Percentiles rank a stretch among this genome's conserved stretches.
Evolutionary conservation across 116 monocot genomes (phyloP).

Genomic region (Phalaenopsis hybrid): DNA sequence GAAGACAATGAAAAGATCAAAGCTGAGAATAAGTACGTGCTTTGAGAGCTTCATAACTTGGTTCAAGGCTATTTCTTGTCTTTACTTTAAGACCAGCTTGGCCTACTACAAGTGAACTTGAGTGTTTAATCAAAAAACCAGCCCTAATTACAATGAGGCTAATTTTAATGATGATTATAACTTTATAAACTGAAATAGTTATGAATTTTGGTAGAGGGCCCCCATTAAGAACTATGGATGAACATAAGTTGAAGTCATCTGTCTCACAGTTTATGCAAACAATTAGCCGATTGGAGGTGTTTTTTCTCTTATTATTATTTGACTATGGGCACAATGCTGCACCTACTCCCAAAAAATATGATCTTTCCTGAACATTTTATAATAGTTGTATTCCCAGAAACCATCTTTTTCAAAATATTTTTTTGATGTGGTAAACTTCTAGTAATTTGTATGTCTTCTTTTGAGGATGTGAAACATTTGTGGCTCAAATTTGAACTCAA

Average conservation of each 20-base stretch:
- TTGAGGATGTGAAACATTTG: too few species aligned
- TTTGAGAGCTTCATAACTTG: not conserved
- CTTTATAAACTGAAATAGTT: too few species aligned
- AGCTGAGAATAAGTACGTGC: constrained; percentile 31
- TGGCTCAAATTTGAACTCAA: too few species aligned
- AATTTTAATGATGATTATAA: too few species aligned
- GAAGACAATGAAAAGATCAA: constrained; percentile 29
- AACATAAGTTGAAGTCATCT: too few species aligned
- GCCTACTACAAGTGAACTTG: not conserved
- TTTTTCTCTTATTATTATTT: not conserved
- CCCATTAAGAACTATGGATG: too few species aligned
- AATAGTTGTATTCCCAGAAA: not conserved
- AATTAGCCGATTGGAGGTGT: not conserved
- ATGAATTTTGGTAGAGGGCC: too few species aligned
- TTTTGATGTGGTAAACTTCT: too few species aligned
- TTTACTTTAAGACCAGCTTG: not conserved
- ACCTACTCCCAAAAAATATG: not conserved
- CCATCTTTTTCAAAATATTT: too few species aligned
- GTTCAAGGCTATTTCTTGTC: not conserved
- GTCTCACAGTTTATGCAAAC: not conserved
- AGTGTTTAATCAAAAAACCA: not conserved
- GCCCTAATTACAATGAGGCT: too few species aligned
- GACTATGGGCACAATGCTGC: not conserved
- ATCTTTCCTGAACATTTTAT: not conserved
- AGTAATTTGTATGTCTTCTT: too few species aligned